Percentiles rank a stretch among this genome's conserved stretches.
Evolutionary conservation across 2,329 filamentous ascomycete species (phyloP).

Genomic region (Paraconiothyrium sp.): DNA sequence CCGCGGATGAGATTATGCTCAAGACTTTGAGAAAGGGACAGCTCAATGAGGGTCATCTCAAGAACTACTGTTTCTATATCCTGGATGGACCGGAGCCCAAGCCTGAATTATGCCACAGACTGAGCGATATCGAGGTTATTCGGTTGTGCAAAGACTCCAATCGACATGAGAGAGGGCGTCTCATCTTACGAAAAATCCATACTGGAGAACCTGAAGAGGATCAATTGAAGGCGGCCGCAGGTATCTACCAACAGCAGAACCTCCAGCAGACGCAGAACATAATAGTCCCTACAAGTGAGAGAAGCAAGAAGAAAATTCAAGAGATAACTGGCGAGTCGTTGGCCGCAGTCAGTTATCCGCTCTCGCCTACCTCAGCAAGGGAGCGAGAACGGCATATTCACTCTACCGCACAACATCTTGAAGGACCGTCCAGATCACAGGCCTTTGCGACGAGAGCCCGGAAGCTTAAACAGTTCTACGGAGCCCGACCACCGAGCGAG

Average conservation of each 20-base stretch:
- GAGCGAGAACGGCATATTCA: slow-evolving; percentile 75
- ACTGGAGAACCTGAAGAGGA: slow-evolving; percentile 87
- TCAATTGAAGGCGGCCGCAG: slow-evolving; percentile 86
- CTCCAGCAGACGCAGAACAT: slow-evolving; percentile 74
- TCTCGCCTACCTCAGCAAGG: slow-evolving; percentile 77
- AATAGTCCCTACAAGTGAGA: slow-evolving; percentile 71
- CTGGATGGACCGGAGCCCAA: slow-evolving; percentile 86
- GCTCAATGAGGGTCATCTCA: slow-evolving; percentile 87
- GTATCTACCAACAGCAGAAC: slow-evolving; percentile 85
- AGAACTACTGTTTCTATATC: slow-evolving; percentile 97
- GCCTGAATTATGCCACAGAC: slow-evolving; percentile 79
- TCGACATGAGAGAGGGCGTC: slow-evolving; percentile 84
- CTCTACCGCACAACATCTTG: slow-evolving; percentile 59
- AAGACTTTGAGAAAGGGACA: slow-evolving; percentile 88
- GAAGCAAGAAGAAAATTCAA: slow-evolving; percentile 87
- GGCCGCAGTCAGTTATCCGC: slow-evolving; percentile 84
- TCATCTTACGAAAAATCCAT: slow-evolving; percentile 93
- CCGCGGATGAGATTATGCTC: slow-evolving; percentile 90
- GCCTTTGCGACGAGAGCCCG: slow-evolving; percentile 55
- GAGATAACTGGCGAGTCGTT: slow-evolving; percentile 89
- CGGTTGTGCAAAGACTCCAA: slow-evolving; percentile 88
- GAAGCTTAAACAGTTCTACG: slow-evolving; percentile 83
- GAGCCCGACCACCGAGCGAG: slow-evolving; percentile 92
- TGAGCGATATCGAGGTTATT: slow-evolving; percentile 88
- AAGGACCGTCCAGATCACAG: slow-evolving; percentile 51